Evolutionary conservation across 1,284 basidiomycete species (phyloP), one percentile per base, ranked within the genome.

Genomic region (Dichomitus squalens): DNA sequence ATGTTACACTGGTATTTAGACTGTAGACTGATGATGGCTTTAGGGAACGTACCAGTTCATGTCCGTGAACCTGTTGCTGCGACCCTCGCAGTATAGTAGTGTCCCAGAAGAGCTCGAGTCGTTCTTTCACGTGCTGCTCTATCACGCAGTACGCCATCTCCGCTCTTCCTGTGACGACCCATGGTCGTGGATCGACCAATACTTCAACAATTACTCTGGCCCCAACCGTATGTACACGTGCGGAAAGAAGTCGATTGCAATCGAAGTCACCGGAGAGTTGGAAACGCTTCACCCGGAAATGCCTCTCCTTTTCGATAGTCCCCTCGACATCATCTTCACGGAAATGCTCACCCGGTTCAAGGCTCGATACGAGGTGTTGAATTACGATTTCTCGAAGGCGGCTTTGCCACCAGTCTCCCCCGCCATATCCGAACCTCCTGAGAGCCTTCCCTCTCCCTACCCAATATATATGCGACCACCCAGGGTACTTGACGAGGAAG

Each of bases 1-100:
- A n/a, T n/a, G n/a, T n/a, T n/a, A n/a, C n/a, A n/a, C n/a, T n/a
- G n/a, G n/a, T n/a, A n/a, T n/a, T n/a, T n/a, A n/a, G n/a, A n/a
- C 23, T 12, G n/a, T 7, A 7, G 25, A 16, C 31, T 9, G 23
- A 5, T 11, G 14, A 43, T 7, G 11, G 7, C 20, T 43, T 31
- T 14, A 58, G 57, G 57, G 57, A 4, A 58, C 52, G 4, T 50
- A 52, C 39, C 48, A 54, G n/a, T n/a, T n/a, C n/a, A n/a, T n/a
- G n/a, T n/a, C n/a, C n/a, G n/a, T n/a, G n/a, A n/a, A n/a, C n/a
- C 41, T 60, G 1, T 21, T 25, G 9, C 23, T 7, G 4, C 12
- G 25, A 11, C 18, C 16, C 7, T 16, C 8, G 0, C 18, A 8
- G 4, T 43, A 44, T 1, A 38, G 43, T 18, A 8, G 4, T 2